Percentiles rank a stretch among this genome's conserved stretches.
Conservation (phyloP, 768 basidiomycete genomes). For the Xerocomus spinulosus region DNA sequence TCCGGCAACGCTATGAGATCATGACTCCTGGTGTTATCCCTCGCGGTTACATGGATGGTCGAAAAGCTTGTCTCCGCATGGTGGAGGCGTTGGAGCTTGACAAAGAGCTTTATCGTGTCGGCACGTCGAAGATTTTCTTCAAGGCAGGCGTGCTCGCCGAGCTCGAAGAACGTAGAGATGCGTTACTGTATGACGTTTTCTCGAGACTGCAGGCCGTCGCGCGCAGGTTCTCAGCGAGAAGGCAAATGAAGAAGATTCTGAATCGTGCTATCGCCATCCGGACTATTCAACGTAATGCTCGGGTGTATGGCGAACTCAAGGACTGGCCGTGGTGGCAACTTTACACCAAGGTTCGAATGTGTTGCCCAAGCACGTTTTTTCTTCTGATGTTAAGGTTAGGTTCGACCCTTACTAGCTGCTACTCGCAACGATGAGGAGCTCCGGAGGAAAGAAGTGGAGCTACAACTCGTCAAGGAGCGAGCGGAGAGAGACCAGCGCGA, state of each 20-base stretch:
- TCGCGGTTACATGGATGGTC: slow-evolving; percentile 95
- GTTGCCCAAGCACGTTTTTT: background rate
- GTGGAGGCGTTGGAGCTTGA: slow-evolving; percentile 87
- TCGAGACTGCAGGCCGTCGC: slow-evolving; percentile 82
- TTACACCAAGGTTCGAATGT: slow-evolving; percentile 71
- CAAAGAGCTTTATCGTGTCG: slow-evolving; percentile 79
- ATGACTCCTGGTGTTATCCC: slow-evolving; percentile 92
- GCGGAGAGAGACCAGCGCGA: slow-evolving; percentile 86
- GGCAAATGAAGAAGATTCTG: slow-evolving; percentile 92
- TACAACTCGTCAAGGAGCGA: slow-evolving; percentile 73
- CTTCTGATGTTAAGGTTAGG: slow-evolving; percentile 37
- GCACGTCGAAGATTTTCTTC: slow-evolving; percentile 98
- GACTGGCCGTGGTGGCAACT: slow-evolving; percentile 99
- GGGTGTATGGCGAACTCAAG: slow-evolving; percentile 81
- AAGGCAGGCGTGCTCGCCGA: slow-evolving; percentile 97
- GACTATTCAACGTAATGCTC: slow-evolving; percentile 91
- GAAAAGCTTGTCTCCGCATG: slow-evolving; percentile 90
- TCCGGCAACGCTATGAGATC: slow-evolving; percentile 94
- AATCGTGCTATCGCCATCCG: slow-evolving; percentile 88
- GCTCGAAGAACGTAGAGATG: slow-evolving; percentile 88
- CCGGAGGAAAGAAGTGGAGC: slow-evolving; percentile 79
- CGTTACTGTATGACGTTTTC: slow-evolving; percentile 84
- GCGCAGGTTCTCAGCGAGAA: slow-evolving; percentile 77
- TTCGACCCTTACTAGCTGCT: slow-evolving; percentile 88
- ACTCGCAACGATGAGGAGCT: slow-evolving; percentile 92